Evolutionary conservation across 2,329 filamentous ascomycete species (phyloP).

Genomic region (Rasamsonia emersonii): DNA sequence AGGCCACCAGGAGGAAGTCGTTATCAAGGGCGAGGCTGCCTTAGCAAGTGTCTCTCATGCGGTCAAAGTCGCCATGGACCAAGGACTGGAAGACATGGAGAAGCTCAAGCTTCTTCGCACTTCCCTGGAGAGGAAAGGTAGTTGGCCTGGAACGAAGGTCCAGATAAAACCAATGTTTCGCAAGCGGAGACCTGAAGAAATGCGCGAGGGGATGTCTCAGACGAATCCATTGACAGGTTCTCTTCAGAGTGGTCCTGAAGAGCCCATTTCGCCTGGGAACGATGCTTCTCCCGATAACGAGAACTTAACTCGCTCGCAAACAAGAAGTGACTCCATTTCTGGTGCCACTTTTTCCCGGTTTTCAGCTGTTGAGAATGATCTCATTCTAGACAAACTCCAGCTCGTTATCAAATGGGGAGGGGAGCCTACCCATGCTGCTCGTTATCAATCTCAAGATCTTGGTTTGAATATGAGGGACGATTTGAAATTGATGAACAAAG

Average conservation of each 20-base stretch:
- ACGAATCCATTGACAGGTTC: constrained; percentile 10
- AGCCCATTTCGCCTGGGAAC: constrained; percentile 14
- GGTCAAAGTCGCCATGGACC: constrained; percentile 68
- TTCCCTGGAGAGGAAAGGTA: constrained; percentile 83
- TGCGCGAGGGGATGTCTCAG: constrained; percentile 20
- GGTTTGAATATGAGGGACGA: constrained; percentile 96
- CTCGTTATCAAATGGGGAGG: constrained; percentile 99
- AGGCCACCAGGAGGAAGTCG: constrained; percentile 90
- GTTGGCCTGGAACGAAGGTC: constrained; percentile 92
- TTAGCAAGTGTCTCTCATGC: constrained; percentile 82
- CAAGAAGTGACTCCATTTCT: constrained; percentile 74
- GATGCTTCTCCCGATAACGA: constrained; percentile 19
- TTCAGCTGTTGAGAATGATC: constrained; percentile 83
- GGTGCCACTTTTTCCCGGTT: constrained; percentile 89
- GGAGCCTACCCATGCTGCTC: constrained; percentile 91
- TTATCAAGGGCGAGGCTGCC: constrained; percentile 85
- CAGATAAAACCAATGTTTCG: constrained; percentile 99
- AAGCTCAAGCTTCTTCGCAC: constrained; percentile 83
- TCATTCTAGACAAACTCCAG: constrained; percentile 91
- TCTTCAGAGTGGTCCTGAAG: constrained; percentile 11
- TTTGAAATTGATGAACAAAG: constrained; percentile 81
- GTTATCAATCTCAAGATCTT: constrained; percentile 91
- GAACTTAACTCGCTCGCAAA: constrained; percentile 41
- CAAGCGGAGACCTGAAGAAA: constrained; percentile 65
- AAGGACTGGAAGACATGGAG: constrained; percentile 71